Evolutionary conservation across 2,329 filamentous ascomycete species (phyloP).

Genomic region (Lachnellula willkommii): DNA sequence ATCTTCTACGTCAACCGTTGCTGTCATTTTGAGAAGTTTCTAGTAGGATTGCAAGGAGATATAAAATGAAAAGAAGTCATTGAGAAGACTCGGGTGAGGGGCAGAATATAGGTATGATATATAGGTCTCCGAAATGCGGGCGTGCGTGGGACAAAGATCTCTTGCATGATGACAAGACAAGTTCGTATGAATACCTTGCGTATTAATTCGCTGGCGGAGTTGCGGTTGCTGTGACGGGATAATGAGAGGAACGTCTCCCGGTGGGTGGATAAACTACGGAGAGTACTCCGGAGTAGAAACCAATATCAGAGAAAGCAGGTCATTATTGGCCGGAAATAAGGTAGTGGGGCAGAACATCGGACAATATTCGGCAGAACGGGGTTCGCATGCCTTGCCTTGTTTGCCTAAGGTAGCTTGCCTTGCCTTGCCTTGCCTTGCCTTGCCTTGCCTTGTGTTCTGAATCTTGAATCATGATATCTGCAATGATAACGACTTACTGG

Average conservation of each 20-base stretch:
- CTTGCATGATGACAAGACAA: not conserved
- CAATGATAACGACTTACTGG: no score
- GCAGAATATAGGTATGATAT: not conserved
- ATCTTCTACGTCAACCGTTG: conserved; percentile 49
- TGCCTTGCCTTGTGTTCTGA: no score
- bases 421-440: no score
- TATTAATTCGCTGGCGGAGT: not conserved
- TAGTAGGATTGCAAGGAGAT: not conserved
- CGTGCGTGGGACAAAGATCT: not conserved
- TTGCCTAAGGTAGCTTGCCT: no score
- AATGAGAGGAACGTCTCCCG: not conserved
- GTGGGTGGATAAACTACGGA: no score
- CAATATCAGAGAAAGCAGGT: no score
- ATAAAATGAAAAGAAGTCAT: not conserved
- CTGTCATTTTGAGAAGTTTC: conserved; percentile 34
- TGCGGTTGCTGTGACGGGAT: not conserved
- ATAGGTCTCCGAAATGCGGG: not conserved
- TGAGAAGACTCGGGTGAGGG: not conserved
- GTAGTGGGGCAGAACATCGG: no score
- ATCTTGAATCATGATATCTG: no score
- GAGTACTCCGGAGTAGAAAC: no score
- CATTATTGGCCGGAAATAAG: not conserved
- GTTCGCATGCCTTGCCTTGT: no score
- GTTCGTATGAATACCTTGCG: not conserved
- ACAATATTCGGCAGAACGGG: no score